phyloP scores from a whole-genome alignment of 2,329 filamentous ascomycete genomes.

The Fusarium annulatum region DNA sequence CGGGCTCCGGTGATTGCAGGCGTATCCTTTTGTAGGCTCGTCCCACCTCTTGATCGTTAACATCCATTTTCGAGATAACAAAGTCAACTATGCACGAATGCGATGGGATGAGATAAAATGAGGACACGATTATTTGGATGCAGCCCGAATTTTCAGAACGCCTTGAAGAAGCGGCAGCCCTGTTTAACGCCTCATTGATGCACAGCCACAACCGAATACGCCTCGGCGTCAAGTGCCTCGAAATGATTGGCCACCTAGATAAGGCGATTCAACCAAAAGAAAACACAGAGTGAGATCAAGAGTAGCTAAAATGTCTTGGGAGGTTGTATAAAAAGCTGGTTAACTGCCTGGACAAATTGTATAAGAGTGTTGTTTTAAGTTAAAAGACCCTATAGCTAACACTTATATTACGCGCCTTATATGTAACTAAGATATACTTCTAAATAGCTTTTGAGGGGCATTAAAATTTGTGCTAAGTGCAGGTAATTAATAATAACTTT shows the following conservation, averaged over 20 bases:
- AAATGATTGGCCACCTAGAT: background rate
- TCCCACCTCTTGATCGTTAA: no score
- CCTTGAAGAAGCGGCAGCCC: background rate
- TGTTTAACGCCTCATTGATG: background rate
- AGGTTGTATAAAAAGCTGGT: no score
- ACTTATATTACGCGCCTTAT: no score
- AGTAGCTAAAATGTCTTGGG: no score
- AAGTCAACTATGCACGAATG: rapidly evolving
- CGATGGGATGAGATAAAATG: rapidly evolving
- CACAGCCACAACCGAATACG: background rate
- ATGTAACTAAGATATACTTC: no score
- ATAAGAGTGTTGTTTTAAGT: no score
- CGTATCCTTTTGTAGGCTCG: background rate
- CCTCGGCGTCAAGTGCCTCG: background rate
- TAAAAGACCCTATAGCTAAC: no score
- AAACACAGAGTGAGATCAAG: background rate
- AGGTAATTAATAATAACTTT: no score
- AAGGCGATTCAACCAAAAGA: background rate
- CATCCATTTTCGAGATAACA: background rate
- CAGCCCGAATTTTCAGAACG: background rate
- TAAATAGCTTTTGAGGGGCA: no score
- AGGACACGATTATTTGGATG: background rate
- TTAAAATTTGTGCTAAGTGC: no score
- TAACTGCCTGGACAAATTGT: no score
- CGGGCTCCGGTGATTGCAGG: background rate